Evolutionary conservation across 2,329 filamentous ascomycete genomes (phyloP).

Genomic region (Diplocarpon rosae): DNA sequence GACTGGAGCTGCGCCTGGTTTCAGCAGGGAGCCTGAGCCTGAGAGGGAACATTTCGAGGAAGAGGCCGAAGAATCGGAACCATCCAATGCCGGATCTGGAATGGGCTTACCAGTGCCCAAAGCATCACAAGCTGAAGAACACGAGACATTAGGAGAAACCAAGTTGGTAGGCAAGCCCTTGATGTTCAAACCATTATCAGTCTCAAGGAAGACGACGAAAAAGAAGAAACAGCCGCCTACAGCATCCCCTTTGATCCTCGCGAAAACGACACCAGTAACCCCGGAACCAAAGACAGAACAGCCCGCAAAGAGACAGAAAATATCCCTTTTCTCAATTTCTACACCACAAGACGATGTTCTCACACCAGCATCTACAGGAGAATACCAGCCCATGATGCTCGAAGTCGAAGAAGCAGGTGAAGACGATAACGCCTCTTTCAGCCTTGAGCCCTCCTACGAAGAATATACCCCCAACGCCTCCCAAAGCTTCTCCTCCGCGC

Average conservation of each 20-base stretch:
- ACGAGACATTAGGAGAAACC: constrained; percentile 48
- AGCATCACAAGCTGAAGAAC: constrained; percentile 42
- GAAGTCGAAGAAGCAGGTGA: constrained; percentile 20
- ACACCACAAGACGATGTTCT: constrained; percentile 25
- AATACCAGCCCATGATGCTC: constrained; percentile 47
- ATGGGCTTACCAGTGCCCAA: constrained; percentile 34
- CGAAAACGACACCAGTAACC: constrained; percentile 15
- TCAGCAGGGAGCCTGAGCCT: constrained; percentile 42
- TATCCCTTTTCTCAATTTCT: constrained; percentile 60
- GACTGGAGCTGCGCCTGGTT: constrained; percentile 74
- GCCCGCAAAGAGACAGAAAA: constrained; percentile 42
- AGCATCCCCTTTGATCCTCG: constrained; percentile 6
- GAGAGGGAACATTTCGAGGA: constrained; percentile 19
- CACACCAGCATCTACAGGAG: constrained; percentile 13
- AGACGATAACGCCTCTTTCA: constrained; percentile 9
- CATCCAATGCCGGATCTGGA: constrained; percentile 20
- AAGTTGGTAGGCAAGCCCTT: constrained; percentile 68
- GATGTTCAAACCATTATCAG: constrained; percentile 83
- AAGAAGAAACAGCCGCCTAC: constrained; percentile 37
- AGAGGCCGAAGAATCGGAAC: constrained; percentile 17
- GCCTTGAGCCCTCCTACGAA: constrained; percentile 22
- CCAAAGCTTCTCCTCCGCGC: constrained; percentile 11
- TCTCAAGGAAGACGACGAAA: constrained; percentile 62
- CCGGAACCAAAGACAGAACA: constrained; percentile 19
- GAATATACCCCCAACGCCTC: constrained; percentile 22